phyloP scores from a whole-genome alignment of 805 yeast species.

The Starmerella apis region DNA sequence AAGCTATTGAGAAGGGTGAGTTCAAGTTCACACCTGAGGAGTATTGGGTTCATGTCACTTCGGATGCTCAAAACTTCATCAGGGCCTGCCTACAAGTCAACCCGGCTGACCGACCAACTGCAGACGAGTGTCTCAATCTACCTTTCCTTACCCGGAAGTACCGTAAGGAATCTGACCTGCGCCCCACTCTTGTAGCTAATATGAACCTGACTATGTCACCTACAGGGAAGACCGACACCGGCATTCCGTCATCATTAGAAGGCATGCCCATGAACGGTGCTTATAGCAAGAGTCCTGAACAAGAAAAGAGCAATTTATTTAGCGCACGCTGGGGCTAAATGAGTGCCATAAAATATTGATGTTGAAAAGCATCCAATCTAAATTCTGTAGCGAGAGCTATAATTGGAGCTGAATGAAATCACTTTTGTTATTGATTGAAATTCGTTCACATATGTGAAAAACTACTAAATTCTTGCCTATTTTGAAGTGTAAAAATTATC shows the following conservation, averaged over 20 bases:
- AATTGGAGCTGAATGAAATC: too few species aligned
- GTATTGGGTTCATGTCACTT: conserved; percentile 44
- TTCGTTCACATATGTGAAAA: too few species aligned
- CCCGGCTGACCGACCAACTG: conserved; percentile 39
- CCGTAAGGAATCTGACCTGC: conserved; percentile 30
- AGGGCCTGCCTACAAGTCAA: conserved; percentile 42
- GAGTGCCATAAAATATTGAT: not conserved
- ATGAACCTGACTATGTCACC: not conserved
- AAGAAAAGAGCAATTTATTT: conserved; percentile 13
- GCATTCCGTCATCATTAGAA: conserved; percentile 23
- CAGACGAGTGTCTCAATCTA: conserved; percentile 38
- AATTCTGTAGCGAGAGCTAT: not conserved
- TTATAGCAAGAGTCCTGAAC: conserved; percentile 28
- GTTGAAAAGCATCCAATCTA: not conserved
- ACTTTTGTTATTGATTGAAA: too few species aligned
- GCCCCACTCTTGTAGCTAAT: conserved; percentile 28
- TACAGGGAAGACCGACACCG: not conserved
- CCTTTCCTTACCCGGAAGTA: conserved; percentile 33
- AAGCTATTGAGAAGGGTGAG: conserved; percentile 51
- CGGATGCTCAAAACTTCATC: conserved; percentile 51
- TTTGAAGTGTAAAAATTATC: too few species aligned
- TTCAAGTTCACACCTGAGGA: conserved; percentile 52
- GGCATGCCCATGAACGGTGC: conserved; percentile 32
- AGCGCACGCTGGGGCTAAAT: conserved; percentile 21
- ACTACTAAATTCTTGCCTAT: too few species aligned